These are phyloP conservation scores for Colletotrichum falcatum DNA, from an alignment of 2,329 filamentous ascomycete species.

Conservation along the genomic window DNA sequence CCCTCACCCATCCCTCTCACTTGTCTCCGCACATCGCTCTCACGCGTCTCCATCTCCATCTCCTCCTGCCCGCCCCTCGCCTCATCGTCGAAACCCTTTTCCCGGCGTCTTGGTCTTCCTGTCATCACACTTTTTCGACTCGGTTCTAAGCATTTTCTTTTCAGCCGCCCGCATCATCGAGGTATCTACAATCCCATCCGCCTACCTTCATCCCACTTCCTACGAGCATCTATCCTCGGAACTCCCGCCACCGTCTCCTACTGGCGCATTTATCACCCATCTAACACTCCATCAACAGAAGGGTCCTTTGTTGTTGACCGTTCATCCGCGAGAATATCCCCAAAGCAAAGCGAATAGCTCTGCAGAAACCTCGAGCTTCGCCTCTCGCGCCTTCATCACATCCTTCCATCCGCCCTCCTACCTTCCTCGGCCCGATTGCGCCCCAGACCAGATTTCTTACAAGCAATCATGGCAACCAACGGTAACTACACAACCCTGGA, in stretches of 20 bases:
- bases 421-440: constrained; percentile 35
- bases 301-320: constrained; percentile 13
- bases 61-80: constrained; percentile 34
- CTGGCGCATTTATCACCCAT: constrained; percentile 23
- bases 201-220: neutral
- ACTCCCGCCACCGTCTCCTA: neutral
- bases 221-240: constrained; percentile 2
- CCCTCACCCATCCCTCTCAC: constrained; percentile 33
- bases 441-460: constrained; percentile 24
- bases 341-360: constrained; percentile 28
- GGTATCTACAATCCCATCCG: constrained; percentile 25
- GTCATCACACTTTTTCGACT: constrained; percentile 34
- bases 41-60: constrained; percentile 38
- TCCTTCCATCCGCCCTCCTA: constrained; percentile 18
- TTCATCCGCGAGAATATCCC: constrained; percentile 19
- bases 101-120: constrained; percentile 14
- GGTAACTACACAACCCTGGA: constrained; percentile 62
- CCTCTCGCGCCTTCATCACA: constrained; percentile 14
- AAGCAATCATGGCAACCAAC: constrained; percentile 67
- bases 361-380: constrained; percentile 37
- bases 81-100: constrained; percentile 39
- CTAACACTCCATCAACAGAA: constrained; percentile 22
- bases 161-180: constrained; percentile 27
- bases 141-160: constrained; percentile 32
- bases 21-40: constrained; percentile 36